phyloP scores from a whole-genome alignment of 208 protist species.

The Wallacemonas rigidus region DNA sequence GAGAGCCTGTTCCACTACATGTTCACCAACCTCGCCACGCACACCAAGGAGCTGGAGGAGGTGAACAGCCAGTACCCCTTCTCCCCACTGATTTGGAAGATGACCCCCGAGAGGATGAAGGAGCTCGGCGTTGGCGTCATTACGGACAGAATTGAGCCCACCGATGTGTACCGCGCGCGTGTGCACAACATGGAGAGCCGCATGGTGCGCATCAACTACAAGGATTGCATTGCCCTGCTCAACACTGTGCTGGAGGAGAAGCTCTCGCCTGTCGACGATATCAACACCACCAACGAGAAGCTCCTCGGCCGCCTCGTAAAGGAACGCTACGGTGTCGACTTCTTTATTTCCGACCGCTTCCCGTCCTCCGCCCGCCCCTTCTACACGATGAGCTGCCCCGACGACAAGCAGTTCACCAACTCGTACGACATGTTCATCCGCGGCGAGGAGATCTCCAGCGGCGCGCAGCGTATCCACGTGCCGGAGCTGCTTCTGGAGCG shows the following conservation, averaged over 20 bases:
- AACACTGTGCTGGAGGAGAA: conserved; percentile 85
- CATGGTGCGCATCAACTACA: conserved; percentile 92
- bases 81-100: conserved; percentile 87
- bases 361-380: conserved; percentile 97
- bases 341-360: conserved; percentile 99
- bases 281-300: conserved; percentile 96
- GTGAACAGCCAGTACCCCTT: conserved; percentile 94
- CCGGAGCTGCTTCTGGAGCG: conserved; percentile 89
- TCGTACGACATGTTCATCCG: conserved; percentile 99
- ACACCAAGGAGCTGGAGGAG: conserved; percentile 84
- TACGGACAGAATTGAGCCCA: conserved; percentile 63
- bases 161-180: conserved; percentile 76
- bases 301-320: conserved; percentile 96
- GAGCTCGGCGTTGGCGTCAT: conserved; percentile 88
- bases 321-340: conserved; percentile 98
- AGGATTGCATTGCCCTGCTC: conserved; percentile 94
- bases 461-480: conserved; percentile 99
- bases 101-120: conserved; percentile 78
- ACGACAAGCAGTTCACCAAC: conserved; percentile 91
- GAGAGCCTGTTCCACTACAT: conserved; percentile 97
- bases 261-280: conserved; percentile 86
- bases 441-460: conserved; percentile 99
- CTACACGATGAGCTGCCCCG: conserved; percentile 99
- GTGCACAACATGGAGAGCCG: conserved; percentile 77
- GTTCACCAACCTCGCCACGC: conserved; percentile 89